Base-by-base conservation (phyloP, 768 basidiomycete genomes). In the Termitomyces sp. region DNA sequence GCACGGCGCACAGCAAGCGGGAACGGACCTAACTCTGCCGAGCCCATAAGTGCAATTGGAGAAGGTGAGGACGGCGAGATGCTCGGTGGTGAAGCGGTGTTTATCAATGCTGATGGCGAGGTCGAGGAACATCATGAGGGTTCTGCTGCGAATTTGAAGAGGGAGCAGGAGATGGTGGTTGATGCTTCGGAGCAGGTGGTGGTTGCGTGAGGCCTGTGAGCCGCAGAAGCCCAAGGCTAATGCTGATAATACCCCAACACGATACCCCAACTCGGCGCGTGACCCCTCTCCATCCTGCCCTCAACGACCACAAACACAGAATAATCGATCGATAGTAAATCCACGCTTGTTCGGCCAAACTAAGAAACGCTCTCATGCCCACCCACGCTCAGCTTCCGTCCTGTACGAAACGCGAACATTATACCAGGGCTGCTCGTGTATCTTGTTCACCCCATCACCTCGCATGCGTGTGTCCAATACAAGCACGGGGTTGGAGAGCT, bases 41-140 rank as follows among this genome's bases (percentile, higher is more conserved):
- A 76, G 54, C 67, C 73, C n/a, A 62, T 71, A 25, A 73, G 71
- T 50, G 73, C 70, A 8, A 61, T 73, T 40, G 76, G 69, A 32
- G 71, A 72, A 35, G 72, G 70, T 25, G 67, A 60, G 59, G 74
- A 65, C 5, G 67, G 68, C 3, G 71, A 72, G 62, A 70, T 72
- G 63, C 42, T 68, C 27, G 74, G 69, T 45, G 69, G 61, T 39
- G 73, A 66, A 46, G 72, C 67, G 51, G 68, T 69, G 45, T 56
- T 60, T 19, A 65, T 64, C 32, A 69, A 70, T 54, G 69, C 62
- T 25, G 65, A 63, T 58, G 60, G 49, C 52, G 62, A 62, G 53
- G 58, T 57, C 7, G 64, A 64, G 39, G 62, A 40, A 61, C 63
- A 17, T 1, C 21, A 17, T 7, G 34, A 21, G 32, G 47, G 14